Evolutionary conservation across 106 monocot genomes (phyloP).

Genomic region (Amphibolis antarctica): DNA sequence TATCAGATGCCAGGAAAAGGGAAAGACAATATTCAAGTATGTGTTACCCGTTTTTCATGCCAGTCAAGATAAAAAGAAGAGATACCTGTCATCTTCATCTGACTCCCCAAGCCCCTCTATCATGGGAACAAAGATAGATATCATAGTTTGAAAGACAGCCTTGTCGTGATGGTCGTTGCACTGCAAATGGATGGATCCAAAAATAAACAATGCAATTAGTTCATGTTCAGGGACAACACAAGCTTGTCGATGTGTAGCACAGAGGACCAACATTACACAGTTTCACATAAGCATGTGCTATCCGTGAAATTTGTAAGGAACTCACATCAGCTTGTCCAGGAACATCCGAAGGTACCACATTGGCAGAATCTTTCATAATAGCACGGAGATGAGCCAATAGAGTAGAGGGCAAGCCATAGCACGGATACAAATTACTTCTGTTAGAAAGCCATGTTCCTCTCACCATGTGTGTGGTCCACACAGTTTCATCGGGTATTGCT

Average conservation of each 20-base stretch:
- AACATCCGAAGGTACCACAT: conserved; percentile 10
- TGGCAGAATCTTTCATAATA: conserved; percentile 23
- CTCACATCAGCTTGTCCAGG: conserved; percentile 14
- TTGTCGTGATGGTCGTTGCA: conserved; percentile 29
- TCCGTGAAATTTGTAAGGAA: background rate
- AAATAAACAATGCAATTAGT: background rate
- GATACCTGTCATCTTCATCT: conserved; percentile 27
- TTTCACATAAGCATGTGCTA: no score
- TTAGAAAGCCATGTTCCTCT: conserved; percentile 81
- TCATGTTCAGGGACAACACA: background rate
- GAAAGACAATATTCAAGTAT: background rate
- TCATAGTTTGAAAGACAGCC: conserved; percentile 41
- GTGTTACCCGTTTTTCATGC: background rate
- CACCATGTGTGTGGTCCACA: conserved; percentile 61
- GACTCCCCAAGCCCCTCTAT: conserved; percentile 34
- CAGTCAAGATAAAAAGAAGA: background rate
- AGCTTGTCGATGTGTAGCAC: no score
- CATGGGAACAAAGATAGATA: conserved; percentile 75
- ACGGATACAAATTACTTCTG: conserved; percentile 15
- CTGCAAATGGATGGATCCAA: conserved; percentile 1
- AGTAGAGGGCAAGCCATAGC: conserved; percentile 48
- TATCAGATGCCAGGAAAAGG: background rate
- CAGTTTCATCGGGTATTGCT: conserved; percentile 10
- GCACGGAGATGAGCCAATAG: conserved; percentile 45
- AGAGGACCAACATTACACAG: no score